Conservation (phyloP, 345 rosid genomes). For the Hibiscus tridactylites region DNA sequence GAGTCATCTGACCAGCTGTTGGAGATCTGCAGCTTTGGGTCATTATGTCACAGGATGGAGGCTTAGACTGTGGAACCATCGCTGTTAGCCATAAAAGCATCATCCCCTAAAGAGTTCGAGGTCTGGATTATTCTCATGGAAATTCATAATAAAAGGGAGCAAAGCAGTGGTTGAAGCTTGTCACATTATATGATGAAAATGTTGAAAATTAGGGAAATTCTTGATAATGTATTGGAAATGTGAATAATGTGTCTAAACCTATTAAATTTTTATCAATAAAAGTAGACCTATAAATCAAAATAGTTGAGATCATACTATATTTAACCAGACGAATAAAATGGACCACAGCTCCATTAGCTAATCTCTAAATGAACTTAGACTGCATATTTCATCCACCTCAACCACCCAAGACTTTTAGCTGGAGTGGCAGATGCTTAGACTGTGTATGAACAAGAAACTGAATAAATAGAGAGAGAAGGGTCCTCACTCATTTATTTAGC, state of each 20-base stretch:
- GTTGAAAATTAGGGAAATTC: background rate
- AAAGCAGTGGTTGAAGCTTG: background rate
- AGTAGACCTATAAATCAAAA: too few species aligned
- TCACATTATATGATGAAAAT: too few species aligned
- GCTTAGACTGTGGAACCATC: conserved; percentile 50
- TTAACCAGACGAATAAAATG: background rate
- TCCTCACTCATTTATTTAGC: background rate
- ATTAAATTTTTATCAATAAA: too few species aligned
- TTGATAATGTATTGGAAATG: too few species aligned
- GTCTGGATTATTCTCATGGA: background rate
- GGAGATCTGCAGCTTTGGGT: conserved; percentile 36
- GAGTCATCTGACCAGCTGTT: conserved; percentile 40
- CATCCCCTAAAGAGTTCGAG: conserved; percentile 43
- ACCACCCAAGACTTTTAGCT: background rate
- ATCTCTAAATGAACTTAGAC: background rate
- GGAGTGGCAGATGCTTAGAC: background rate
- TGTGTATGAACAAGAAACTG: background rate
- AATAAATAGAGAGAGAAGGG: background rate
- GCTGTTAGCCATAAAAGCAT: conserved; percentile 64
- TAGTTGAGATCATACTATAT: background rate
- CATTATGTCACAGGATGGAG: conserved; percentile 35
- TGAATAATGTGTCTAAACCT: background rate
- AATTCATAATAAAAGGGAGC: background rate
- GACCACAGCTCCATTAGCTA: background rate
- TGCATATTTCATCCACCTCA: background rate